Percentiles rank a stretch among this genome's conserved stretches.
Evolutionary conservation across 495 filamentous ascomycete species (phyloP).

Genomic region (Daldinia grandis): DNA sequence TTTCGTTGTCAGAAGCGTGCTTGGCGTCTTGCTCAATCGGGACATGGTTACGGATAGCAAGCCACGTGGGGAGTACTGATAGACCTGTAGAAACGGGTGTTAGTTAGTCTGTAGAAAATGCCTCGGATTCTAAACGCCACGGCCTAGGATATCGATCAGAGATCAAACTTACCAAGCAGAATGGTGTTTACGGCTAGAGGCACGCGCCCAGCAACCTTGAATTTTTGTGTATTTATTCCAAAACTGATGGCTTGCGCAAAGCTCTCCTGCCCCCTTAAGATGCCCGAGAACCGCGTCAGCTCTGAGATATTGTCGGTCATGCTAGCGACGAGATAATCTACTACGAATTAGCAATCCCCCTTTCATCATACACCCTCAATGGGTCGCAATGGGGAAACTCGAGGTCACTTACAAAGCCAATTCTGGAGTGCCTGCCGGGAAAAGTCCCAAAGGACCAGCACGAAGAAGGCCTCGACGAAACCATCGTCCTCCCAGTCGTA

Average conservation of each 20-base stretch:
- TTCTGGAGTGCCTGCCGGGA: constrained; percentile 58
- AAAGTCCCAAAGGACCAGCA: constrained; percentile 58
- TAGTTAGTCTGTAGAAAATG: background rate
- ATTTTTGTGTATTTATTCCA: constrained; percentile 48
- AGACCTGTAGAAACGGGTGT: constrained; percentile 20
- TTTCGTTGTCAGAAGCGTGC: constrained; percentile 9
- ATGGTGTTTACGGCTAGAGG: constrained; percentile 61
- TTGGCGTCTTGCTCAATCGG: constrained; percentile 20
- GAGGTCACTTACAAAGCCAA: constrained; percentile 47
- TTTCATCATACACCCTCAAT: background rate
- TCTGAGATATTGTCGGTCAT: constrained; percentile 45
- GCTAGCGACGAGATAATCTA: constrained; percentile 22
- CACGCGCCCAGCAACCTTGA: constrained; percentile 55
- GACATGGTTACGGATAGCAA: constrained; percentile 35
- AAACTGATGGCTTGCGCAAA: constrained; percentile 22
- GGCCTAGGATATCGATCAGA: background rate
- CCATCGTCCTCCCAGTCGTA: constrained; percentile 57
- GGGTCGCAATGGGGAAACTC: background rate
- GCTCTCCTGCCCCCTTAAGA: constrained; percentile 45
- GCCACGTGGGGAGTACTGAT: constrained; percentile 36
- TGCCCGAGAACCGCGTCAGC: constrained; percentile 43
- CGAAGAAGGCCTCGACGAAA: constrained; percentile 57
- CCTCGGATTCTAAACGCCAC: background rate
- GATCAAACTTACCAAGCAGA: constrained; percentile 49
- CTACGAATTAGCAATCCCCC: background rate